Evolutionary conservation across 495 filamentous ascomycete species (phyloP).

Genomic region (Podospora pseudocomata): DNA sequence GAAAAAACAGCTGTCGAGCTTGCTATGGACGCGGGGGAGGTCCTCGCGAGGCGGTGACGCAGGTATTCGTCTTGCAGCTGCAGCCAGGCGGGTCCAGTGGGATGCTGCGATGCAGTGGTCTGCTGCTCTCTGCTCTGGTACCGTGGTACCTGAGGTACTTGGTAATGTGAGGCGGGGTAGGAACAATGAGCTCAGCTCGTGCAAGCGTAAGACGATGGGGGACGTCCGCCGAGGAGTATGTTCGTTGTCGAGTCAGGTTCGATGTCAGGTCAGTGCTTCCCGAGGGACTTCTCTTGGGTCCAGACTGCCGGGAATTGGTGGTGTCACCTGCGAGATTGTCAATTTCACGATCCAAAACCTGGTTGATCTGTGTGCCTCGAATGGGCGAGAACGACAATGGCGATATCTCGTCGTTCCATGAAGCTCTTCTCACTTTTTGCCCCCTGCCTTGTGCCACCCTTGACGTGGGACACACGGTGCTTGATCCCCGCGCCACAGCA

Average conservation of each 20-base stretch:
- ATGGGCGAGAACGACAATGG: background rate
- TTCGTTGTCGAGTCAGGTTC: background rate
- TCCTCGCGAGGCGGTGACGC: slow-evolving; percentile 25
- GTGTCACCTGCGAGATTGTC: slow-evolving; percentile 13
- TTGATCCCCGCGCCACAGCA: slow-evolving; percentile 1
- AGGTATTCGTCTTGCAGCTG: slow-evolving; percentile 26
- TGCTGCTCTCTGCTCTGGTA: background rate
- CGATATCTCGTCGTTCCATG: background rate
- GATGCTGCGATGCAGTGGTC: background rate
- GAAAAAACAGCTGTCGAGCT: background rate
- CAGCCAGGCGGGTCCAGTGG: slow-evolving; percentile 22
- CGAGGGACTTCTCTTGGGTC: background rate
- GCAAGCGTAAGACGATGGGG: background rate
- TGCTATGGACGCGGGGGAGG: background rate
- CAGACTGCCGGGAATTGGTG: background rate
- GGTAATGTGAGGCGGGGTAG: background rate
- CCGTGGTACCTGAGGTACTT: background rate
- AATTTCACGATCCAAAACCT: slow-evolving; percentile 9
- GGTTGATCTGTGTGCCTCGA: background rate
- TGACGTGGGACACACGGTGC: too few relatives aligned
- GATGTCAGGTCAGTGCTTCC: too few relatives aligned
- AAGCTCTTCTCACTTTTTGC: background rate
- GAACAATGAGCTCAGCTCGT: background rate
- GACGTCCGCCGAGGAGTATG: background rate
- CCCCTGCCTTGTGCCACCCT: slow-evolving; percentile 6